A percentile compares a stretch with the other conserved stretches of the same genome.
These are phyloP conservation scores for Ophiocordyceps polyrhachis-furcata DNA, from an alignment of 2,329 filamentous ascomycete species.

Conservation along the genomic window DNA sequence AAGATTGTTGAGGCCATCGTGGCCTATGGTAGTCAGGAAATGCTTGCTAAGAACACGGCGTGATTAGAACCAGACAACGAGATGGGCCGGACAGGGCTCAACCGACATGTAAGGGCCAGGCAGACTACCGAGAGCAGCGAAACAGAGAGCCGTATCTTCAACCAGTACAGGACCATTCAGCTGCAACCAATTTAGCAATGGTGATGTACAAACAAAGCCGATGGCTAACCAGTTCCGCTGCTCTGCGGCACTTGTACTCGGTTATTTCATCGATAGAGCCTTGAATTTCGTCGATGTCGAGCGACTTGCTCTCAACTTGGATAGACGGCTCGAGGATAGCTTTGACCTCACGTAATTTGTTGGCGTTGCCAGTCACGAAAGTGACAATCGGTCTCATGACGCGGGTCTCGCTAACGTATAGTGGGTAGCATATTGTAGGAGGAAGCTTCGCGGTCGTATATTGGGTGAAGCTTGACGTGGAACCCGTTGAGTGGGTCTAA, in stretches of 20 bases:
- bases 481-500: no score
- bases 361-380: slow-evolving; percentile 93
- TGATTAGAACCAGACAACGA: neutral
- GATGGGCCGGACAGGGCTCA: slow-evolving; percentile 3
- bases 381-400: slow-evolving; percentile 39
- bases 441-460: no score
- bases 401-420: neutral
- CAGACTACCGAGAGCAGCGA: slow-evolving; percentile 74
- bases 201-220: neutral
- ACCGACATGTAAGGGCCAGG: slow-evolving; percentile 84
- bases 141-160: slow-evolving; percentile 90
- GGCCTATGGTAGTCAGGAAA: slow-evolving; percentile 72
- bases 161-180: slow-evolving; percentile 76
- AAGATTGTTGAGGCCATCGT: slow-evolving; percentile 74
- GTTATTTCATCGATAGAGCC: slow-evolving; percentile 86
- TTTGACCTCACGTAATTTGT: slow-evolving; percentile 81
- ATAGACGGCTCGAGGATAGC: slow-evolving; percentile 65
- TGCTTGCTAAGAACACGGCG: slow-evolving; percentile 53
- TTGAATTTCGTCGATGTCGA: slow-evolving; percentile 82
- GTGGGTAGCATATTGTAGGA: no score
- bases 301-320: slow-evolving; percentile 49
- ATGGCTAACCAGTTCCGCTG: slow-evolving; percentile 49
- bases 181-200: slow-evolving; percentile 22
- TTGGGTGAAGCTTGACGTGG: no score
- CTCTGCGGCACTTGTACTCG: slow-evolving; percentile 65